Percentiles rank a stretch among this genome's conserved stretches.
phyloP scores from a whole-genome alignment of 176 grass and related monocot species.

The Zea mays region DNA sequence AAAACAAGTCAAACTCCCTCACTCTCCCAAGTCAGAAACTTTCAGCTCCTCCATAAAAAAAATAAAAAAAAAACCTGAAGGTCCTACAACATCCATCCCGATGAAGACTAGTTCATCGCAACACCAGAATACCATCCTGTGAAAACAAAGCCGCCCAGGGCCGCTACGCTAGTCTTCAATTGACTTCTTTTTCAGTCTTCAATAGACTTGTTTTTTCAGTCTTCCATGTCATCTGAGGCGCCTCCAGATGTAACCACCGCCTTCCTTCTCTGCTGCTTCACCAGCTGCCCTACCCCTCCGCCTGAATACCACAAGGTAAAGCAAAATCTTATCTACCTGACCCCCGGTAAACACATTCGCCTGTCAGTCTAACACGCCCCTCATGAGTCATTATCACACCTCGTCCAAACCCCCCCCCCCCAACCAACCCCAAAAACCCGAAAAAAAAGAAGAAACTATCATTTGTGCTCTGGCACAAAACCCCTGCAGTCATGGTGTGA shows the following conservation, averaged over 20 bases:
- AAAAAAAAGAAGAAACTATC: background rate
- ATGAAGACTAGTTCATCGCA: conserved; percentile 3
- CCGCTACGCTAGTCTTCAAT: too few species aligned
- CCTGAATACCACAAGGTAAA: conserved; percentile 27
- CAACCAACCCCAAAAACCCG: too few species aligned
- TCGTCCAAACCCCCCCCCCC: conserved; percentile 13
- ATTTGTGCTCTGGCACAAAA: conserved; percentile 45
- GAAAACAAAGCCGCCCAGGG: too few species aligned
- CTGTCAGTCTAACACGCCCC: conserved; percentile 45
- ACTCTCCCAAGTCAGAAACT: conserved; percentile 28
- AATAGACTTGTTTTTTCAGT: background rate
- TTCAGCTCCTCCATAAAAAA: conserved; percentile 55
- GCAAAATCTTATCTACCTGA: conserved; percentile 39
- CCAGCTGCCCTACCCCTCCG: conserved; percentile 5
- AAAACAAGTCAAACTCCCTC: conserved; percentile 5
- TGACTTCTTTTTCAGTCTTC: background rate
- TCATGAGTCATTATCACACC: background rate
- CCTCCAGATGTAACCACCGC: background rate
- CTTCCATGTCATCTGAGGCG: background rate
- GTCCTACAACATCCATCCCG: conserved; percentile 34
- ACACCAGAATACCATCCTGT: background rate
- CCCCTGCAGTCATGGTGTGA: conserved; percentile 49
- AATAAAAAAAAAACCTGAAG: conserved; percentile 16
- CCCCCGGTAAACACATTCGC: conserved; percentile 26
- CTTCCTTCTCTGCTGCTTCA: conserved; percentile 7